These are phyloP conservation scores for Penicillium dipodomyicola DNA, from an alignment of 495 filamentous ascomycete genomes.

Conservation along the genomic window DNA sequence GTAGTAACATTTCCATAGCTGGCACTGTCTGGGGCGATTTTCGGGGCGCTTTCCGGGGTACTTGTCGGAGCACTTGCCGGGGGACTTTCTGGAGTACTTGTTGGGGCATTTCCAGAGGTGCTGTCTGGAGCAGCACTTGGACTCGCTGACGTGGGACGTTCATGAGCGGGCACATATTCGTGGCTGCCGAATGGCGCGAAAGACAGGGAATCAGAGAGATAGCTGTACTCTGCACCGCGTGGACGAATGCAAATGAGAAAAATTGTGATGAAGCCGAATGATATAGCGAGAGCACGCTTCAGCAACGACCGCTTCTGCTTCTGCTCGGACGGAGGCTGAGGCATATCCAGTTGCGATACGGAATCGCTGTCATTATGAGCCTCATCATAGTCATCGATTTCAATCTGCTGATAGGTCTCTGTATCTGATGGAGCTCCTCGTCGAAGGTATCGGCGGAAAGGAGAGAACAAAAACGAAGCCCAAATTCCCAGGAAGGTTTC, in stretches of 20 bases:
- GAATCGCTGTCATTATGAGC: constrained; percentile 13
- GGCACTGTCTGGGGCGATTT: too few relatives aligned
- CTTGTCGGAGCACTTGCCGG: background rate
- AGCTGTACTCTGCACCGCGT: constrained; percentile 7
- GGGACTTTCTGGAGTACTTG: background rate
- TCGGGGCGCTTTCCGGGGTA: background rate
- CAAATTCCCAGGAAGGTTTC: constrained; percentile 10
- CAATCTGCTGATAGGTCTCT: constrained; percentile 17
- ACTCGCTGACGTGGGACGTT: background rate
- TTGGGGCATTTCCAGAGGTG: background rate
- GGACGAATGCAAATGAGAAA: constrained; percentile 17
- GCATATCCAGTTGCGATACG: constrained; percentile 6
- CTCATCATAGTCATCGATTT: constrained; percentile 17
- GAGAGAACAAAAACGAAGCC: constrained; percentile 11
- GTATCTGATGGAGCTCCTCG: background rate
- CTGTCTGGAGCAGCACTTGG: background rate
- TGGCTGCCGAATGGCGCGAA: constrained; percentile 16
- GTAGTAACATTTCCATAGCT: too few relatives aligned
- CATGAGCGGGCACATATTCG: constrained; percentile 2
- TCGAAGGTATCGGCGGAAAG: constrained; percentile 1
- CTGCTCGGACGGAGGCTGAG: background rate
- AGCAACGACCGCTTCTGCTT: constrained; percentile 3
- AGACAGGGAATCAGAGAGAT: constrained; percentile 15
- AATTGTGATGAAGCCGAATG: constrained; percentile 1
- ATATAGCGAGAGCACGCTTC: constrained; percentile 1